phyloP scores from a whole-genome alignment of 768 basidiomycete genomes.

The Tylopilus intermedius region DNA sequence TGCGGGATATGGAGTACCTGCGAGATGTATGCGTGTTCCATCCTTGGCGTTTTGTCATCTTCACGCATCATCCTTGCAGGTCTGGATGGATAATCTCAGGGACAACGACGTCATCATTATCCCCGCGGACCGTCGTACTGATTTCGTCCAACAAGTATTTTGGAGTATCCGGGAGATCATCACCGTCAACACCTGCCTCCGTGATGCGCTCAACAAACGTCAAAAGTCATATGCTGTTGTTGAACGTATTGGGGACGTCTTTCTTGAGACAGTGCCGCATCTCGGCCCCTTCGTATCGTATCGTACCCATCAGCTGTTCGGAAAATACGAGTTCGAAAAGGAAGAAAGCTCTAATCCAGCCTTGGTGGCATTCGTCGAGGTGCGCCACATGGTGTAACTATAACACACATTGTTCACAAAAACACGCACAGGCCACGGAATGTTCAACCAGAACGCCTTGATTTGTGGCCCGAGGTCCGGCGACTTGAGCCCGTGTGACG shows the following conservation, averaged over 20 bases:
- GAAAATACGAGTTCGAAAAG: slow-evolving; percentile 99
- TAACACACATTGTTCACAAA: neutral
- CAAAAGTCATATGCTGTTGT: slow-evolving; percentile 95
- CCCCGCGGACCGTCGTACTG: slow-evolving; percentile 65
- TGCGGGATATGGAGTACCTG: slow-evolving; percentile 95
- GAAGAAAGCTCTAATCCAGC: slow-evolving; percentile 91
- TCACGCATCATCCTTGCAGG: slow-evolving; percentile 37
- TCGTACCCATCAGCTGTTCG: slow-evolving; percentile 94
- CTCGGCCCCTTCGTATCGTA: slow-evolving; percentile 94
- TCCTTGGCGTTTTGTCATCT: neutral
- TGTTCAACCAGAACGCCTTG: slow-evolving; percentile 31
- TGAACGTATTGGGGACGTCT: slow-evolving; percentile 85
- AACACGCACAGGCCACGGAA: slow-evolving; percentile 64
- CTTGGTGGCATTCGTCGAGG: slow-evolving; percentile 95
- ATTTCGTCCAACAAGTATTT: slow-evolving; percentile 92
- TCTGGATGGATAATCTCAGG: slow-evolving; percentile 85
- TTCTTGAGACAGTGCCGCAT: slow-evolving; percentile 79
- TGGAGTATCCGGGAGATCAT: slow-evolving; percentile 97
- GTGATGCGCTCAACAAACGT: slow-evolving; percentile 89
- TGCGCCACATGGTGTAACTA: slow-evolving; percentile 28
- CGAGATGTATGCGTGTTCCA: slow-evolving; percentile 64
- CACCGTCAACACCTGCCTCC: slow-evolving; percentile 82
- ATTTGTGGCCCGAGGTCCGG: too few relatives aligned
- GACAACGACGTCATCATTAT: slow-evolving; percentile 60
- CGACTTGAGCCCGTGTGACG: too few relatives aligned